These are phyloP conservation scores for Trichocomaceae sp. DNA, from an alignment of 2,329 filamentous ascomycete species.

Conservation along the genomic window DNA sequence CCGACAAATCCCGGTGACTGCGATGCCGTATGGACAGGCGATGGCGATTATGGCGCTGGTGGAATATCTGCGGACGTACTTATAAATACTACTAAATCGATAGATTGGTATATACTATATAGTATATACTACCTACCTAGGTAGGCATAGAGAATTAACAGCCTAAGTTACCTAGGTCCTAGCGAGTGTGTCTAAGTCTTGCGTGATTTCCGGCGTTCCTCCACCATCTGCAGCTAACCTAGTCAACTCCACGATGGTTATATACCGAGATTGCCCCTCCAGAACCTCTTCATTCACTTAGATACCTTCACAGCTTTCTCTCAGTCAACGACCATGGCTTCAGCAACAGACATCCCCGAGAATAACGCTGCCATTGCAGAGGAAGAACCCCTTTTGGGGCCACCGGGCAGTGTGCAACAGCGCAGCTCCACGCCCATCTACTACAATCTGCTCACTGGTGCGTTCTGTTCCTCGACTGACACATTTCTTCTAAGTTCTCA, in stretches of 20 bases:
- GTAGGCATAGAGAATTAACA: background rate
- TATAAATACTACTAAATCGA: constrained; percentile 25
- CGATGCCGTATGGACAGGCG: constrained; percentile 78
- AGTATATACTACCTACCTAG: background rate
- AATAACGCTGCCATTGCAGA: constrained; percentile 33
- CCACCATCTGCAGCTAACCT: background rate
- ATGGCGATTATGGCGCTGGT: constrained; percentile 79
- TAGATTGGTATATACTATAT: no score
- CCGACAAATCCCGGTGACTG: constrained; percentile 66
- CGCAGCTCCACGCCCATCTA: constrained; percentile 42
- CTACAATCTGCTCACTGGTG: constrained; percentile 70
- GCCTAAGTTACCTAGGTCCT: no score
- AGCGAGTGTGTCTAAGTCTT: background rate
- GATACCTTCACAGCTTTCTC: no score
- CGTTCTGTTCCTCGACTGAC: constrained; percentile 16
- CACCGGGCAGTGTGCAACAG: constrained; percentile 67
- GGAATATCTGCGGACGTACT: constrained; percentile 61
- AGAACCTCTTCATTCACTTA: background rate
- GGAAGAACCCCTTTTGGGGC: constrained; percentile 64
- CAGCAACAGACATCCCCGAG: constrained; percentile 1
- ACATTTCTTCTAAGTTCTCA: background rate
- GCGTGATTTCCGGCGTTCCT: constrained; percentile 3
- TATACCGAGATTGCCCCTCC: background rate
- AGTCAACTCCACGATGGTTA: background rate
- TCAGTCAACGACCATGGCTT: constrained; percentile 1